phyloP scores from a whole-genome alignment of 1,139 yeast genomes.

The Yamadazyma spencermartinsiae region DNA sequence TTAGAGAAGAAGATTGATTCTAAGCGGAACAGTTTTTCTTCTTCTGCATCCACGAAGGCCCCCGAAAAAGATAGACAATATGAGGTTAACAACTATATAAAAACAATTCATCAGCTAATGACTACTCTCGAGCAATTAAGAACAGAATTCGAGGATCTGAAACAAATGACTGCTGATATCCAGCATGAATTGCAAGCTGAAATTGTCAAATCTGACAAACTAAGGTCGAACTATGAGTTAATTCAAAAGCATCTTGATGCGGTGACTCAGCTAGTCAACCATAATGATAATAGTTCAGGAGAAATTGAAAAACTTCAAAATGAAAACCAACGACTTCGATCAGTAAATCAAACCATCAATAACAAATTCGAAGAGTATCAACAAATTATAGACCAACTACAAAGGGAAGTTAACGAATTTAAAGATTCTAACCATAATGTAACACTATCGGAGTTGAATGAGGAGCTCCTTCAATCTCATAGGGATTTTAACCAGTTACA shows the following conservation, averaged over 20 bases:
- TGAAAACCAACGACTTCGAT: conserved; percentile 23
- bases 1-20: conserved; percentile 18
- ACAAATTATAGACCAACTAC: conserved; percentile 31
- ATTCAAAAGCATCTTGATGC: conserved; percentile 14
- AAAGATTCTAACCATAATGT: conserved; percentile 12
- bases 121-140: conserved; percentile 23
- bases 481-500: conserved; percentile 25
- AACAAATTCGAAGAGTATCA: conserved; percentile 34
- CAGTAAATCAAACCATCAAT: conserved; percentile 19
- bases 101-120: conserved; percentile 20
- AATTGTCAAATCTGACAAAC: conserved; percentile 22
- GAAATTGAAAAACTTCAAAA: conserved; percentile 17
- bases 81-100: conserved; percentile 19
- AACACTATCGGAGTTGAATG: conserved; percentile 14
- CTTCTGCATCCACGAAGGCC: conserved; percentile 19
- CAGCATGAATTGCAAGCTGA: conserved; percentile 25
- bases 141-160: conserved; percentile 24
- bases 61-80: conserved; percentile 13
- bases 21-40: conserved; percentile 9
- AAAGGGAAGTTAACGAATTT: conserved; percentile 30
- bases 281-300: conserved; percentile 1
- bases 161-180: conserved; percentile 21
- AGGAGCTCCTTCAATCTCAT: conserved; percentile 23
- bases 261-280: conserved; percentile 8
- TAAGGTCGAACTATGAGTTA: conserved; percentile 19